A percentile compares a stretch with the other conserved stretches of the same genome.
Evolutionary conservation across 257 asterid species (phyloP).

Genomic region (Striga asiatica): DNA sequence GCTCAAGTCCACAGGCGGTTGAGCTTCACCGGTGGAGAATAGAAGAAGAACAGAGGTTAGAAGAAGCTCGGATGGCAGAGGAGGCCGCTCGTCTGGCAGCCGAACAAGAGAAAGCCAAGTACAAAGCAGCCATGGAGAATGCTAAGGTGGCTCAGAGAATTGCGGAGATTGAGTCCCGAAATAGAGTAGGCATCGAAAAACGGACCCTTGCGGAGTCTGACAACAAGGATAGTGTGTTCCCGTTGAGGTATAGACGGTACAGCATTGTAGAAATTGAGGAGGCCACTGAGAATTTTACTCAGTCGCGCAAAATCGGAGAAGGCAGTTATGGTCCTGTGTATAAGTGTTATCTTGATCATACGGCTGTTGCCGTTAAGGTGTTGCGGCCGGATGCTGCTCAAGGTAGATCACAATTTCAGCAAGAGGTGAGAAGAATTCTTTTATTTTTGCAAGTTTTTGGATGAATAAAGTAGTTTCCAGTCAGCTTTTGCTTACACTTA

Average conservation of each 20-base stretch:
- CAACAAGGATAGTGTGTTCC: background rate
- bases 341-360: slow-evolving; percentile 77
- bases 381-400: slow-evolving; percentile 85
- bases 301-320: slow-evolving; percentile 68
- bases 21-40: slow-evolving; percentile 74
- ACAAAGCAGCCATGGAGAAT: slow-evolving; percentile 27
- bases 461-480: no score
- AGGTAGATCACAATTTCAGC: slow-evolving; percentile 77
- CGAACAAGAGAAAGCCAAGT: slow-evolving; percentile 32
- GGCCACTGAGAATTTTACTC: slow-evolving; percentile 48
- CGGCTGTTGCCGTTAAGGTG: slow-evolving; percentile 76
- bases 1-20: no score
- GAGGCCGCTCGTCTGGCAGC: slow-evolving; percentile 32
- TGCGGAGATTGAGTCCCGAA: slow-evolving; percentile 33
- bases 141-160: slow-evolving; percentile 39
- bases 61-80: slow-evolving; percentile 42
- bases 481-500: no score
- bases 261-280: slow-evolving; percentile 64
- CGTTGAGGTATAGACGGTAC: slow-evolving; percentile 56
- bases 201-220: slow-evolving; percentile 16
- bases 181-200: slow-evolving; percentile 31
- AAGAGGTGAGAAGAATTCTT: slow-evolving; percentile 46
- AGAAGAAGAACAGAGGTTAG: slow-evolving; percentile 63
- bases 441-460: no score
- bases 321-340: slow-evolving; percentile 95